Evolutionary conservation across 1,284 basidiomycete species (phyloP).

Genomic region (Ceratobasidium sp.): DNA sequence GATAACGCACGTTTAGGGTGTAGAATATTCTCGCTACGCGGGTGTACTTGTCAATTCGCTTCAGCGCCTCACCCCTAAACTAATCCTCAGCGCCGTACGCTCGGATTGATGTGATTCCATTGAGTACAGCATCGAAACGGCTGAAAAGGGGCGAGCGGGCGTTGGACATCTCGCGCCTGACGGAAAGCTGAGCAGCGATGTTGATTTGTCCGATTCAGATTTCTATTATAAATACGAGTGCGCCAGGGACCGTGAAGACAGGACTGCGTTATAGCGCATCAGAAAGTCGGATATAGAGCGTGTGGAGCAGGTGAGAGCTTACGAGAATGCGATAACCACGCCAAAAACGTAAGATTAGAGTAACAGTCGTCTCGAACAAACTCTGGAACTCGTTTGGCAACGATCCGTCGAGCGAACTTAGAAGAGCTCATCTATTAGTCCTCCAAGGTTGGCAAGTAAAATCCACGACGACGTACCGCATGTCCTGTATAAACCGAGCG

Average conservation of each 20-base stretch:
- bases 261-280: no score
- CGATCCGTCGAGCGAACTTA: slow-evolving; percentile 53
- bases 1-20: slow-evolving; percentile 32
- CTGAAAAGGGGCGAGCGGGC: slow-evolving; percentile 72
- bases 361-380: slow-evolving; percentile 51
- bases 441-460: not conserved
- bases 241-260: slow-evolving; percentile 55
- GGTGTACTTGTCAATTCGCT: slow-evolving; percentile 27
- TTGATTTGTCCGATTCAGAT: slow-evolving; percentile 59
- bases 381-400: slow-evolving; percentile 51
- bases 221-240: slow-evolving; percentile 59
- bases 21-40: slow-evolving; percentile 19
- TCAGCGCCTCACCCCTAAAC: slow-evolving; percentile 22
- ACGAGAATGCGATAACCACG: slow-evolving; percentile 62
- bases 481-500: slow-evolving; percentile 69
- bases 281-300: no score
- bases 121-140: slow-evolving; percentile 74
- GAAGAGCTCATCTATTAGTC: not conserved
- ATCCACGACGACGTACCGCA: slow-evolving; percentile 51
- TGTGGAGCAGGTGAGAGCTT: slow-evolving; percentile 50
- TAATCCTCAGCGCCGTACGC: slow-evolving; percentile 39
- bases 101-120: slow-evolving; percentile 59
- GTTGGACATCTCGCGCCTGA: slow-evolving; percentile 78
- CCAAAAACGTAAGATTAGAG: slow-evolving; percentile 59
- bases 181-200: slow-evolving; percentile 76